These are phyloP conservation scores for Chalaropsis ovoidea DNA, from an alignment of 2,329 filamentous ascomycete genomes.

Conservation along the genomic window DNA sequence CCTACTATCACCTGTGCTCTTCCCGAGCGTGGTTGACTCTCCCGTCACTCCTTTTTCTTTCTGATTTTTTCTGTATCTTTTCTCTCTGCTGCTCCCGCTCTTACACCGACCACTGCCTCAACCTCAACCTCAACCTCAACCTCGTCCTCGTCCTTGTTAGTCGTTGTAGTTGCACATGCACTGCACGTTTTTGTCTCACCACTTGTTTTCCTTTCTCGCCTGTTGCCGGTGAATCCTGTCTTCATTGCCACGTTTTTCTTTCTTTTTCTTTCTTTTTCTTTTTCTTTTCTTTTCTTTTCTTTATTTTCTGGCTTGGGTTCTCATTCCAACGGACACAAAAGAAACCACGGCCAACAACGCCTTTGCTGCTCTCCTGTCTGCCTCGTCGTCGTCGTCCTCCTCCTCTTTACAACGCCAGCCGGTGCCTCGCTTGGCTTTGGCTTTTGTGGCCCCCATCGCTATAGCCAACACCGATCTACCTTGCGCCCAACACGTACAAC, in stretches of 20 bases:
- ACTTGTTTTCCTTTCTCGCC: slow-evolving; percentile 22
- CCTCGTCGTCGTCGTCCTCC: not conserved
- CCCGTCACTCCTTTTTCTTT: not conserved
- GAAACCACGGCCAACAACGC: not conserved
- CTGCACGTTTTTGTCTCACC: slow-evolving; percentile 19
- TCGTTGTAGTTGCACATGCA: slow-evolving; percentile 2
- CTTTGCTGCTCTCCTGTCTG: not conserved
- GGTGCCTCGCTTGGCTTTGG: slow-evolving; percentile 8
- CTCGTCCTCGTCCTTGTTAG: slow-evolving; percentile 5
- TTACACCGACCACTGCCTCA: not conserved
- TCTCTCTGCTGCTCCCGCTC: too few species aligned
- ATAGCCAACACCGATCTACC: not conserved
- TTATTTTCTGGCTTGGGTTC: not conserved
- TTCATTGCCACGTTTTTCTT: slow-evolving; percentile 10
- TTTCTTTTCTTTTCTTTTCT: slow-evolving; percentile 5
- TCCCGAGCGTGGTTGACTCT: not conserved
- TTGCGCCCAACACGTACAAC: slow-evolving; percentile 1
- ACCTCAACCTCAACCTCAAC: not conserved
- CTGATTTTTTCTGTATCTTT: not conserved
- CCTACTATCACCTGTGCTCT: not conserved
- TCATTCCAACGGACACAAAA: not conserved
- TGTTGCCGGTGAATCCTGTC: slow-evolving; percentile 21
- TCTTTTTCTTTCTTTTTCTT: slow-evolving; percentile 13
- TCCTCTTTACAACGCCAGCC: not conserved
- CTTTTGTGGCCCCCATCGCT: slow-evolving; percentile 9